phyloP scores from a whole-genome alignment of 805 yeast species.

The Nakazawaea wyomingensis region DNA sequence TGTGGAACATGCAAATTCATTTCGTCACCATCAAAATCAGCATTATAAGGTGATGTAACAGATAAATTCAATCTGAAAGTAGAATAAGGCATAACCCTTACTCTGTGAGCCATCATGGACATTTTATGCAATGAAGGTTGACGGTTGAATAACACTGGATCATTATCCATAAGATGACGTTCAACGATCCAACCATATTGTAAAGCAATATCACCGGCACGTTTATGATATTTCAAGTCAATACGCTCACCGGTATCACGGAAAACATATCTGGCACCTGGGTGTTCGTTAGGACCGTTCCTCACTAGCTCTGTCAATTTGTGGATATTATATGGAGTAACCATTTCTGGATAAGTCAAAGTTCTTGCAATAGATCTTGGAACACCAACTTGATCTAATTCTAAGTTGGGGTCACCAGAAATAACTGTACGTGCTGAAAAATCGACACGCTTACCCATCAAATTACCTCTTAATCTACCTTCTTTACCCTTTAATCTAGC shows the following conservation, averaged over 20 bases:
- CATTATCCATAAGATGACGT: constrained; percentile 95
- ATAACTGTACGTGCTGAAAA: constrained; percentile 98
- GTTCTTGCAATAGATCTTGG: constrained; percentile 96
- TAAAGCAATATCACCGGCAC: constrained; percentile 96
- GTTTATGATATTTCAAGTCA: constrained; percentile 91
- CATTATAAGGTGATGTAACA: constrained; percentile 98
- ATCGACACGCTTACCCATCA: constrained; percentile 99
- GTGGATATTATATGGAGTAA: constrained; percentile 95
- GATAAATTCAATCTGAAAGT: constrained; percentile 95
- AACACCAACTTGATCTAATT: constrained; percentile 97
- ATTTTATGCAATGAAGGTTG: constrained; percentile 98
- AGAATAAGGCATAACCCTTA: constrained; percentile 97
- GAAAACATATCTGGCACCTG: constrained; percentile 98
- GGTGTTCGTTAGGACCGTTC: constrained; percentile 98
- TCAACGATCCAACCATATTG: constrained; percentile 99
- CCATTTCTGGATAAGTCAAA: constrained; percentile 93
- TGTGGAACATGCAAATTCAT: constrained; percentile 99
- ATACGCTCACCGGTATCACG: constrained; percentile 99
- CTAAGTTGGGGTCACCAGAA: constrained; percentile 98
- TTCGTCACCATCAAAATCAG: constrained; percentile 99
- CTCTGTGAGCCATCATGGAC: constrained; percentile 99
- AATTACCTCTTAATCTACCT: constrained; percentile 96
- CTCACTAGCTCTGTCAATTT: constrained; percentile 88
- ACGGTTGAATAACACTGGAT: constrained; percentile 96
- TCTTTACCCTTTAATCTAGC: constrained; percentile 99